Evolutionary conservation across 345 rosid species (phyloP).

Genomic region (Dipteronia sinensis): DNA sequence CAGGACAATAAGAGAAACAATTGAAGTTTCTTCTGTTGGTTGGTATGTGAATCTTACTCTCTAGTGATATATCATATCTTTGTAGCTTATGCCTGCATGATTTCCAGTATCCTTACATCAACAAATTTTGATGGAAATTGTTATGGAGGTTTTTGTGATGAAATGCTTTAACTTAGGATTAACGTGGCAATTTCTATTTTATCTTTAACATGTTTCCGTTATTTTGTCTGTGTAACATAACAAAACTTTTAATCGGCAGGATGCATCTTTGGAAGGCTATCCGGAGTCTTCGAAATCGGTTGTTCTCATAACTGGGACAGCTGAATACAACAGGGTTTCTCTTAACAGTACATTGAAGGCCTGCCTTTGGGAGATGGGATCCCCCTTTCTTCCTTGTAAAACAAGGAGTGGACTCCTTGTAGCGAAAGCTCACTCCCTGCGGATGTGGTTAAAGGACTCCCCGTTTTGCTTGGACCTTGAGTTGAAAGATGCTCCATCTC

Average conservation of each 20-base stretch:
- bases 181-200: neutral
- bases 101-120: conserved; percentile 3
- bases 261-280: conserved; percentile 89
- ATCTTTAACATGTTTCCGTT: no score
- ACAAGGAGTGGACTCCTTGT: conserved; percentile 79
- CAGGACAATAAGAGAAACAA: no score
- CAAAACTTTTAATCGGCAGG: conserved; percentile 44
- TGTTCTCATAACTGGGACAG: conserved; percentile 80
- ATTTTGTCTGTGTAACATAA: neutral
- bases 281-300: conserved; percentile 92
- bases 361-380: conserved; percentile 97
- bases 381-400: conserved; percentile 89
- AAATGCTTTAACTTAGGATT: neutral
- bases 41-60: no score
- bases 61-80: no score
- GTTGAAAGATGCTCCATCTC: conserved; percentile 62
- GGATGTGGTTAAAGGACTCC: conserved; percentile 98
- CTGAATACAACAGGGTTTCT: conserved; percentile 85
- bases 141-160: neutral
- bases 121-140: neutral
- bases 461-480: conserved; percentile 95
- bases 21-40: no score
- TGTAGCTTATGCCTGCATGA: neutral
- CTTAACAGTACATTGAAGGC: conserved; percentile 81
- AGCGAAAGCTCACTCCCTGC: conserved; percentile 90